Evolutionary conservation across 2,329 filamentous ascomycete genomes (phyloP), one percentile per base, ranked within the genome.

Genomic region (Escovopsis weberi): DNA sequence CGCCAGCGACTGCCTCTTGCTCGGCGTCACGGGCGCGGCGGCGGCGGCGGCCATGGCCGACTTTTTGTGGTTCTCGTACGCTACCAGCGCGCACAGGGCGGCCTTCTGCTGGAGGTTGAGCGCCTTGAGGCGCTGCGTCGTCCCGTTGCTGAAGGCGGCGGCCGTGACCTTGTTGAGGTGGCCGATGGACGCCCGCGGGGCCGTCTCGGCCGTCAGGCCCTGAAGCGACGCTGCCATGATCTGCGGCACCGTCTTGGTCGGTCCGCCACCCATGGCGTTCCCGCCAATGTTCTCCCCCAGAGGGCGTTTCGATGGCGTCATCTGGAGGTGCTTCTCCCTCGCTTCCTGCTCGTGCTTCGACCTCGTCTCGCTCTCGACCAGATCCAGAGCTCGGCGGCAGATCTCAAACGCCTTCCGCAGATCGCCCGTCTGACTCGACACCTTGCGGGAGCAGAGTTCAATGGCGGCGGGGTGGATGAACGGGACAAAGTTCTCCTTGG

Each of bases 81-180:
- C 85, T 34, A 89, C 73, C 12, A 98, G 70, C 0, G 89, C 78
- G 64, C 91, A 98, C 9, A 98, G 71, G 0, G 89, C 87, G 4
- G 89, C 91, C 60, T 94, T 96, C 61, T 98, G 91, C 58, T 98
- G 93, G 2, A 98, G 72, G 58, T 96, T 98, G 44, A 98, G 75
- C 4, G 80, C 79, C 59, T 84, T 82, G 12, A 98, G 75, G 45
- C 91, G 78, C 53, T 95, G 86, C 11, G 72, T 76, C 1, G 87
- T 83, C 33, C 88, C 88, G 52, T 95, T 89, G 58, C 84, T 85
- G 61, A 98, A 95, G 1, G 86, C 84, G 4, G 85, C 78, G 0
- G 88, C 79, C 0, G 91, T 94, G 47, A 96, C 81, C 53, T 85
- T 87, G 57, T 91, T 94, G 54, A 98, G 77, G 58, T 98, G 91